Base-by-base conservation (phyloP, 306 rosid genomes). In the Begonia masoniana region DNA sequence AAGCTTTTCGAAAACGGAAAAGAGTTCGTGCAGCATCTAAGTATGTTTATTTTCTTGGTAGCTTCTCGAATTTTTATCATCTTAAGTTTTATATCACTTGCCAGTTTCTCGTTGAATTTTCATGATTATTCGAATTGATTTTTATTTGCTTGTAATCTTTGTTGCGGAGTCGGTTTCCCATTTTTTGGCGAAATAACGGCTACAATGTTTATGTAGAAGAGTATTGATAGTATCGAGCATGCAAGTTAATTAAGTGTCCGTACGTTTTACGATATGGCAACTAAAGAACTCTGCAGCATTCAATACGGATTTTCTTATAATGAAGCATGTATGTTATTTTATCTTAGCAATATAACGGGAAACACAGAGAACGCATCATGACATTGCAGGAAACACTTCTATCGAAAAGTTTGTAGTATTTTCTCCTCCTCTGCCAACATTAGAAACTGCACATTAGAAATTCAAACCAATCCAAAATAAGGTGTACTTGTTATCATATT, bases 11-110 rank as follows among this genome's bases (percentile, higher is more conserved):
- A 50, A 53, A 59, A 47, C 71, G 72, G 55, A 67, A 70, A 58
- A 67, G 62, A 68, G 76, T 74, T 21, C 66, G 74, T 59, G 68
- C 85, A 10, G 57, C 77, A 47, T 64, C 92, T 51, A 78, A 59
- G 99, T 86, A 71, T 31, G 35, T 62, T 10, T 59, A 36, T 50
- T 4, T 17, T 23, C 19, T 16, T 49, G 43, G 39, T 10, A 15
- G 13, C 11, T 57, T 39, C 9, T 8, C 10, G 9, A 31, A 31
- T 31, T 43, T 56, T 46, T 51, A 31, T 9, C 60, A 10, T 50
- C 2, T 13, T 39, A 3, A 2, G 60, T 12, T 13, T 58, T 24
- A 13, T 13, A 31, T 19, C 4, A 8, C 50, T 41, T 61, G 15
- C 53, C 52, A 43, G 42, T 52, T n/a, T 23, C 6, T 36, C 41